Conservation (phyloP, 106 monocot species). For the Triglochin maritima region DNA sequence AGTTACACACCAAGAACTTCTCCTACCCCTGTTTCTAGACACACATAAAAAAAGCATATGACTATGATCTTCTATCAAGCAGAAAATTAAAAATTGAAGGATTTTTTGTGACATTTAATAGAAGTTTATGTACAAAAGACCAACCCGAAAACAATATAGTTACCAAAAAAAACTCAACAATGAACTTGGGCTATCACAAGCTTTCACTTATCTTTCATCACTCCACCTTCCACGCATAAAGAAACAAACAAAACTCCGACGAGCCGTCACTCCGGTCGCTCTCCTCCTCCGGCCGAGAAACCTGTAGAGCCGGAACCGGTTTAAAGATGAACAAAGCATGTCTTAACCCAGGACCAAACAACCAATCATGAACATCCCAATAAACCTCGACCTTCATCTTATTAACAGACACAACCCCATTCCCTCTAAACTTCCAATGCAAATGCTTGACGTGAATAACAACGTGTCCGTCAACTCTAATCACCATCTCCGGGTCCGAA, state of each 20-base stretch:
- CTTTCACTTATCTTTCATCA: slow-evolving; percentile 1
- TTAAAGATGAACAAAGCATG: slow-evolving; percentile 71
- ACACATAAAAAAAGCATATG: too few species aligned
- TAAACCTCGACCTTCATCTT: slow-evolving; percentile 44
- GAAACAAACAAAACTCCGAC: slow-evolving; percentile 47
- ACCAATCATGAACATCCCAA: slow-evolving; percentile 79
- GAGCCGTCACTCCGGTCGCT: neutral
- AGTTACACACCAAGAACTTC: too few species aligned
- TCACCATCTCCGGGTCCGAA: slow-evolving; percentile 40
- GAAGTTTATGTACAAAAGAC: too few species aligned
- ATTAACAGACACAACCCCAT: slow-evolving; percentile 28
- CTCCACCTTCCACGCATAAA: slow-evolving; percentile 72
- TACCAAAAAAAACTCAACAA: too few species aligned
- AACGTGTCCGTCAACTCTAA: slow-evolving; percentile 10
- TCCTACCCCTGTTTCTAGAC: too few species aligned
- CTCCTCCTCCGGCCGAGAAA: neutral
- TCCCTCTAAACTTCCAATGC: slow-evolving; percentile 85
- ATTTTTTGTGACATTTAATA: too few species aligned
- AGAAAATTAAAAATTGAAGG: too few species aligned
- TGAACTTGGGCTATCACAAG: too few species aligned
- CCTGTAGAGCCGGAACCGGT: slow-evolving; percentile 13
- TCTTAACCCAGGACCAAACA: slow-evolving; percentile 43
- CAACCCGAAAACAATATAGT: too few species aligned
- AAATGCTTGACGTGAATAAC: slow-evolving; percentile 45
- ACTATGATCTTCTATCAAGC: too few species aligned